These are phyloP conservation scores for Dendrobium catenatum DNA, from an alignment of 106 monocot species.

Conservation along the genomic window DNA sequence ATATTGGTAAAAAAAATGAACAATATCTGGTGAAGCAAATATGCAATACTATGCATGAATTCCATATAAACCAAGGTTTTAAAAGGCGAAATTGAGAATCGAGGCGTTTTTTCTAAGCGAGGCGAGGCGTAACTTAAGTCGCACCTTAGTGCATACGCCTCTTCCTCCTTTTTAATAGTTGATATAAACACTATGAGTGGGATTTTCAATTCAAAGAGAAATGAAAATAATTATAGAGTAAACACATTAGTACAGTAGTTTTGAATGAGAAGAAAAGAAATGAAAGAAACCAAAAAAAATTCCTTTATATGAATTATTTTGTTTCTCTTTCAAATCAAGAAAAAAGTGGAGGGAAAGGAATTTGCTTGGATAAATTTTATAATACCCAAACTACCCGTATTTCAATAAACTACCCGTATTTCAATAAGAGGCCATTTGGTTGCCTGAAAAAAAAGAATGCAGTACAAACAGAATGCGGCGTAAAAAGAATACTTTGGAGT, in stretches of 20 bases:
- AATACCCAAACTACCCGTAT: neutral
- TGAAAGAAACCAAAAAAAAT: neutral
- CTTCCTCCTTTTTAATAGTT: no score
- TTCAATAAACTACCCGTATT: neutral
- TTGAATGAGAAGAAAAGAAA: neutral
- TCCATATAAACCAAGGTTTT: neutral
- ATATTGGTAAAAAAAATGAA: neutral
- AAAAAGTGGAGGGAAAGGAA: neutral
- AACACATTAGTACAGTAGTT: neutral
- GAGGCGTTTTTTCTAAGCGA: no score
- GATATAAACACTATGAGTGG: neutral
- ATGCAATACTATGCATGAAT: neutral
- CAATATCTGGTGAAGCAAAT: neutral
- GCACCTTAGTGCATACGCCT: no score
- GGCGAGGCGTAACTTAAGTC: no score
- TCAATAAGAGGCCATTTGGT: neutral
- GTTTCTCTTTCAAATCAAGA: neutral
- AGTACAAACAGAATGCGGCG: no score
- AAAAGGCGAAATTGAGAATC: no score
- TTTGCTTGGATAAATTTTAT: neutral
- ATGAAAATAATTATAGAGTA: no score
- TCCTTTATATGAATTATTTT: neutral
- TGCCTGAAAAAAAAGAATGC: no score
- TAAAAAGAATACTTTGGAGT: no score
- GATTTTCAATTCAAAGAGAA: no score